phyloP scores from a whole-genome alignment of 352 stramenopile species.

The Thalassiosira oceanica region DNA sequence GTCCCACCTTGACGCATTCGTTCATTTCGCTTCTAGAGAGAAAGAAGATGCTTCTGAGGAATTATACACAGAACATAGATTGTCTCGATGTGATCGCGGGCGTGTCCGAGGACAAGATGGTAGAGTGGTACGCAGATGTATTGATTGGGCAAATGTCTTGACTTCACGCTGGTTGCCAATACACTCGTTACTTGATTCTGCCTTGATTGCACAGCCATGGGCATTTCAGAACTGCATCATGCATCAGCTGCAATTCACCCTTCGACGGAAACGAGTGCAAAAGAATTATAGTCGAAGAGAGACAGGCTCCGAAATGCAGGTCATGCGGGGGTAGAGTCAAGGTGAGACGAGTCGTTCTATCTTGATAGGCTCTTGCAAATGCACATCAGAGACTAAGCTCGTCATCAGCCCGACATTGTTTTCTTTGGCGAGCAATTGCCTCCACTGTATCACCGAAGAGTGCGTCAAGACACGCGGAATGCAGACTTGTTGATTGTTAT shows the following conservation, averaged over 20 bases:
- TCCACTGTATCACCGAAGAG: slow-evolving; percentile 85
- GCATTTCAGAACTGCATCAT: slow-evolving; percentile 90
- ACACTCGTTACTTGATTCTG: too few species aligned
- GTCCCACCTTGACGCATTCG: slow-evolving; percentile 88
- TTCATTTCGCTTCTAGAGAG: slow-evolving; percentile 66
- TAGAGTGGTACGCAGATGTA: too few species aligned
- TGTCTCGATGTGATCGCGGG: slow-evolving; percentile 87
- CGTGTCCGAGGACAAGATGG: slow-evolving; percentile 76
- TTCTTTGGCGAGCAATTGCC: slow-evolving; percentile 95
- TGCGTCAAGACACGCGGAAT: slow-evolving; percentile 76
- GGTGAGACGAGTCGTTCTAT: slow-evolving; percentile 6
- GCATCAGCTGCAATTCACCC: slow-evolving; percentile 86
- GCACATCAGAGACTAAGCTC: not conserved
- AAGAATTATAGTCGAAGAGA: slow-evolving; percentile 72
- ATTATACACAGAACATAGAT: slow-evolving; percentile 93
- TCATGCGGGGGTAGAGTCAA: slow-evolving; percentile 92
- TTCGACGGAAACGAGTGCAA: slow-evolving; percentile 78
- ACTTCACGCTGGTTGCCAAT: too few species aligned
- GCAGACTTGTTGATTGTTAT: slow-evolving; percentile 94
- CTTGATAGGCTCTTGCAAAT: not conserved
- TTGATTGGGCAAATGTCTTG: too few species aligned
- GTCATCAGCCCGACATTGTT: slow-evolving; percentile 73
- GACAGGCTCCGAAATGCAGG: slow-evolving; percentile 80
- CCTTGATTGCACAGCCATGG: too few species aligned
- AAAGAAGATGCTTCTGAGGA: slow-evolving; percentile 59